Evolutionary conservation across 352 stramenopile species (phyloP), one percentile per base, ranked within the genome.

Genomic region (Peronospora tabacina): DNA sequence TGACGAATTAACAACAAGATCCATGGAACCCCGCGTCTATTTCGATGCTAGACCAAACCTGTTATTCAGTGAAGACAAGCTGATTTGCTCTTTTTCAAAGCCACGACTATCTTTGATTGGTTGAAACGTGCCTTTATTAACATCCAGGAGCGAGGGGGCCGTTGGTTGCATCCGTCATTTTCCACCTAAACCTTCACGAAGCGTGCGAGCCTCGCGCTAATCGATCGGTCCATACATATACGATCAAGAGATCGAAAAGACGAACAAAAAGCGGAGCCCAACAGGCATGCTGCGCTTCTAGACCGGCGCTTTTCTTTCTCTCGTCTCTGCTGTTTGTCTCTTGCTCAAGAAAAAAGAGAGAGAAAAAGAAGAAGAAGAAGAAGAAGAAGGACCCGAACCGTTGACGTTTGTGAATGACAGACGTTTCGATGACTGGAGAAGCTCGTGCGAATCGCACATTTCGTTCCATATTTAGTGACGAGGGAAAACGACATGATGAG

Each of bases 361-460:
- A 44, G 32, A 20, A 13, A 40, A 50, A 30, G 13, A 41, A 12
- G 7, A 12, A 32, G 28, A 32, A 32, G 28, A 32, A 12, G 10
- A 32, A 12, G 28, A 12, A 12, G 28, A 32, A 22, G 19, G 19
- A 3, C 3, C 19, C 3, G 19, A 22, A 35, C n/a, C 28, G 20
- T 44, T 16, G 19, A 39, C 13, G 24, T 46, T 49, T 26, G 13
- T 67, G 58, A 35, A 71, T 72, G 63, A 61, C 49, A 53, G 45
- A 49, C 50, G 61, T 46, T 38, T 48, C 44, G n/a, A 80, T 78
- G 72, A 70, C 72, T 57, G 63, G 59, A 51, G 68, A 70, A 57
- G 59, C 55, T 16, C 57, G 72, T 44, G 77, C 77, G 32, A 78
- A 69, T 47, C 66, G 72, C 61, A 88, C 77, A 49, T 88, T 88